Evolutionary conservation across 768 basidiomycete genomes (phyloP), one percentile per base, ranked within the genome.

Genomic region (Russula foetens): DNA sequence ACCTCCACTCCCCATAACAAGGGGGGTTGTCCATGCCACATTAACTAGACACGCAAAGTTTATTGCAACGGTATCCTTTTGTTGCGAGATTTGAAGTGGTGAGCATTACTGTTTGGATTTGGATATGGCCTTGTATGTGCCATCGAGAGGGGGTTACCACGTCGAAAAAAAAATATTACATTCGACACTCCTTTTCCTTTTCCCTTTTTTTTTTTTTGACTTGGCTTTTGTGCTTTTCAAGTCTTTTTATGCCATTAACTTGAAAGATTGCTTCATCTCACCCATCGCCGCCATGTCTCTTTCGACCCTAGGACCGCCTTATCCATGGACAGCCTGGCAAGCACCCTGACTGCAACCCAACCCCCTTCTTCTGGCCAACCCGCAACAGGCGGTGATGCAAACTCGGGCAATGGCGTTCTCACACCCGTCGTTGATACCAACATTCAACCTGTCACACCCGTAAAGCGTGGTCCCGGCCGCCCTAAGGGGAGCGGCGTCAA

Each of bases 401-500:
- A 49, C 26, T 24, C 61, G 7, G 28, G 23, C 19, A 53, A 31
- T 24, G 33, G 52, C 17, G 2, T 28, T 15, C 54, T 61, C 19
- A 17, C 50, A 2, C 33, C 53, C 3, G 38, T n/a, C 19, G 55
- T 45, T 12, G 63, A 53, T 17, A 14, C 54, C 8, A 59, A 46
- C 29, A 50, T 54, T 21, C 29, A 63, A 2, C 53, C 60, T 2
- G 21, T 23, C 24, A 24, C 71, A 11, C 76, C 79, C 1, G 71
- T 72, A 23, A 90, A 90, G 70, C 84, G 89, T 45, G 81, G 81
- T 19, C 86, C 88, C 12, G 89, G 88, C 2, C 77, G 89, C 33
- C 89, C 89, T 6, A 89, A 88, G 69, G 89, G 88, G 38, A 89
- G 86, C 67, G 86, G 85, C 14, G 88, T 87, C 75, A 91, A 90